phyloP scores from a whole-genome alignment of 139 green algal genomes.

The Desmodesmus armatus region DNA sequence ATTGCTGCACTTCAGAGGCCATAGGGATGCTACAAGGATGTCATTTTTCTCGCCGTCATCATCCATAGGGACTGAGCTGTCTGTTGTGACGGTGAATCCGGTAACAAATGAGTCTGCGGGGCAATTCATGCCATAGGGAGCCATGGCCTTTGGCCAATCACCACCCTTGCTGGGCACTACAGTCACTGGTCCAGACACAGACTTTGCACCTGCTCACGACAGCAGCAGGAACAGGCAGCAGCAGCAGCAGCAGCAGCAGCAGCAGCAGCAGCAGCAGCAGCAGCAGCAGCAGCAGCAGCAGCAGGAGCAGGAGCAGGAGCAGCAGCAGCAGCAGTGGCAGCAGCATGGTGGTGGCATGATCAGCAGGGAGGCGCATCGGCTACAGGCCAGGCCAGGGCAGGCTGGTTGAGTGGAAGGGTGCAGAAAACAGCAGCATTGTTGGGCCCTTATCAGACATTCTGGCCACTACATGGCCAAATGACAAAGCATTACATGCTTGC shows the following conservation, averaged over 20 bases:
- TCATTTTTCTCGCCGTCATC: too few species aligned
- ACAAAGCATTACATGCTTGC: background rate
- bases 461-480: background rate
- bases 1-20: too few species aligned
- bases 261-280: background rate
- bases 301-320: background rate
- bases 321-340: background rate
- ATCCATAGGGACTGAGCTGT: too few species aligned
- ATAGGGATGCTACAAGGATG: too few species aligned
- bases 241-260: background rate
- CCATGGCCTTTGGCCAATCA: too few species aligned
- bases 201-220: background rate
- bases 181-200: too few species aligned
- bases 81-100: too few species aligned
- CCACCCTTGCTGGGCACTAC: too few species aligned
- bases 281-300: background rate
- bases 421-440: background rate
- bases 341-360: background rate
- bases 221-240: background rate
- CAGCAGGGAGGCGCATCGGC: background rate
- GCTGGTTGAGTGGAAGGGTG: background rate
- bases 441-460: background rate
- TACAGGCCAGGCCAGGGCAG: background rate
- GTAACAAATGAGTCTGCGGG: too few species aligned
- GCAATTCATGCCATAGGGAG: too few species aligned